Evolutionary conservation across 2,329 filamentous ascomycete genomes (phyloP).

Genomic region (Xylariaceae sp.): DNA sequence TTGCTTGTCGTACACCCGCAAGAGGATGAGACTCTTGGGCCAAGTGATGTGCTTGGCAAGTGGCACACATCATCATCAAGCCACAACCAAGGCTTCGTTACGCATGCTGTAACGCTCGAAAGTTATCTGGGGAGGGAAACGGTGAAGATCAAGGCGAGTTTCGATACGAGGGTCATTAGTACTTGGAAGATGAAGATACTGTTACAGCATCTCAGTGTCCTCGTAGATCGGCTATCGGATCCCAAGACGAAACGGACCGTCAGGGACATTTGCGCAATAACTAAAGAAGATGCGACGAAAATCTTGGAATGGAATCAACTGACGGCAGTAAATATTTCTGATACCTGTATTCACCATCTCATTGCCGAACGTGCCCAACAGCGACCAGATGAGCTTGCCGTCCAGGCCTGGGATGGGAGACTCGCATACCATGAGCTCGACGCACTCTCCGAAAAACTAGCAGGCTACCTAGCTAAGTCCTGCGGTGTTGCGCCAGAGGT

Average conservation of each 20-base stretch:
- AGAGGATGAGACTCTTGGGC: background rate
- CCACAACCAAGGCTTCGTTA: too few relatives aligned
- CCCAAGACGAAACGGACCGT: too few relatives aligned
- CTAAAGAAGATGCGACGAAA: too few relatives aligned
- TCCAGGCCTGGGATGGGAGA: background rate
- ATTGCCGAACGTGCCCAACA: background rate
- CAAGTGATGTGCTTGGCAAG: background rate
- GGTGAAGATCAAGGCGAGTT: too few relatives aligned
- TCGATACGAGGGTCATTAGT: too few relatives aligned
- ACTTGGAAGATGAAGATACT: too few relatives aligned
- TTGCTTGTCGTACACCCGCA: background rate
- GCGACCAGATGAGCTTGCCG: background rate
- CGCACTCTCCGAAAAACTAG: background rate
- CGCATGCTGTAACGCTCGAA: background rate
- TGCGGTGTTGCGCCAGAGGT: background rate
- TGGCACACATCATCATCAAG: background rate
- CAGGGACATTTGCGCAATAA: too few relatives aligned
- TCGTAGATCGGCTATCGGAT: too few relatives aligned
- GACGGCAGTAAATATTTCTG: too few relatives aligned
- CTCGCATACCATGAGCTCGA: background rate
- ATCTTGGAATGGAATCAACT: too few relatives aligned
- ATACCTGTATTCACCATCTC: background rate
- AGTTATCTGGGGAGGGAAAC: background rate
- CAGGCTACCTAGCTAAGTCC: background rate
- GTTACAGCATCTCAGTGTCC: too few relatives aligned